Evolutionary conservation across 2,329 filamentous ascomycete genomes (phyloP), one percentile per base, ranked within the genome.

Genomic region (Paraphaeosphaeria sporulosa): DNA sequence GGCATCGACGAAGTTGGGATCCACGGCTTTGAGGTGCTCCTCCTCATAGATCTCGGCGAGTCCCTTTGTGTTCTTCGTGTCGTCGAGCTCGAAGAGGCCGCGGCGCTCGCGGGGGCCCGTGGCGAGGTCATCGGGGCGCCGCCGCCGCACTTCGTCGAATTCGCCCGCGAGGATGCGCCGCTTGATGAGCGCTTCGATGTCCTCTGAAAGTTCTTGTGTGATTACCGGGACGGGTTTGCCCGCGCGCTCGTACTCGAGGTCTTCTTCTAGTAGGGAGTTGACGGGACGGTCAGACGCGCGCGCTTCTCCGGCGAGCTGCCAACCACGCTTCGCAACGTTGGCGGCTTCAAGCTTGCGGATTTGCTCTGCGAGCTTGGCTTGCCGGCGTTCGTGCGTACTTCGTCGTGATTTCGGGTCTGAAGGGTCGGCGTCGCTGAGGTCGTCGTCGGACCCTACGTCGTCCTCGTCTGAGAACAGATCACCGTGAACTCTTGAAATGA

Each of bases 221-320:
- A 97, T 93, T 62, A 98, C 91, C 1, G 94, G 93, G 0, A 98
- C 90, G 0, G 95, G 94, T 77, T 98, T 99, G 72, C 95, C 95
- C 23, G 92, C 88, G 70, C 96, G 89, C 80, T 99, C 95, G 74
- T 98, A 99, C 66, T 98, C 94, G 27, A 99, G 86, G 71, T 98
- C 93, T 80, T 98, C 89, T 74, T 98, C 94, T 1, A 99, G 87
- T 2, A 99, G 85, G 0, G 94, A 97, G 81, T 99, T 98, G 56
- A 93, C 76, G 0, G 95, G 95, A 38, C 95, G 87, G 67, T 95
- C 92, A 0, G 84, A 84, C 1, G 92, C 94, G 51, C 88, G 86
- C 4, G 94, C 94, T 83, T 99, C 95, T 72, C 95, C 95, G 10
- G 90, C 86, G 55, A 98, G 82, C 19, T 92, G 91, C 95, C 95